These are phyloP conservation scores for Yamadazyma olivae DNA, from an alignment of 805 yeast species.

Conservation along the genomic window DNA sequence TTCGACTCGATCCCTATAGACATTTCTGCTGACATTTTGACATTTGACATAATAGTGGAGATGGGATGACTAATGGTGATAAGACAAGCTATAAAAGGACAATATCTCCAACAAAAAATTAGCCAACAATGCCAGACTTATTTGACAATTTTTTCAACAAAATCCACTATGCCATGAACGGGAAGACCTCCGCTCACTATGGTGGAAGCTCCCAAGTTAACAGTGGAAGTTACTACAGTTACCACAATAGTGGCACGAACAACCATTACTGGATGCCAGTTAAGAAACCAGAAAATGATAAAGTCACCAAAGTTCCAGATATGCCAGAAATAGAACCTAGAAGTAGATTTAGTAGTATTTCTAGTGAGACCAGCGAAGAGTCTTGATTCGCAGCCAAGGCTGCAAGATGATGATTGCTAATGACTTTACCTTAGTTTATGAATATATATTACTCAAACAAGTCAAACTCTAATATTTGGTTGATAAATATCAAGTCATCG, in stretches of 20 bases:
- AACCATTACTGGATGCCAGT: conserved; percentile 34
- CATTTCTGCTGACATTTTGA: no score
- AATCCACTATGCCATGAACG: conserved; percentile 28
- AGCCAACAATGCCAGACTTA: conserved; percentile 28
- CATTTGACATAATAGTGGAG: no score
- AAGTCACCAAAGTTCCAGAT: neutral
- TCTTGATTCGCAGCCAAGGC: no score
- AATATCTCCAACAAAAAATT: no score
- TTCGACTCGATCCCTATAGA: no score
- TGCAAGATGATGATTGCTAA: neutral
- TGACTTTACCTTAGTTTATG: neutral
- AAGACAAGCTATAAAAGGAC: no score
- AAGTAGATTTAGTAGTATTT: conserved; percentile 10
- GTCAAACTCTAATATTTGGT: conserved; percentile 1
- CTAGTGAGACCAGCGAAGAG: conserved; percentile 2
- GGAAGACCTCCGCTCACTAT: conserved; percentile 30
- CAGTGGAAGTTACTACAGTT: conserved; percentile 35
- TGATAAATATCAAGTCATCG: conserved; percentile 19
- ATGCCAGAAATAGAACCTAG: conserved; percentile 10
- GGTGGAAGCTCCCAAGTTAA: conserved; percentile 33
- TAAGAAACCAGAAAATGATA: conserved; percentile 1
- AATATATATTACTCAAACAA: neutral
- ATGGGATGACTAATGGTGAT: no score
- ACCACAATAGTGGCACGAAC: conserved; percentile 32
- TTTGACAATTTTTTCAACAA: conserved; percentile 38